Evolutionary conservation across 305 asterid species (phyloP).

Genomic region (Solanum chacoense): DNA sequence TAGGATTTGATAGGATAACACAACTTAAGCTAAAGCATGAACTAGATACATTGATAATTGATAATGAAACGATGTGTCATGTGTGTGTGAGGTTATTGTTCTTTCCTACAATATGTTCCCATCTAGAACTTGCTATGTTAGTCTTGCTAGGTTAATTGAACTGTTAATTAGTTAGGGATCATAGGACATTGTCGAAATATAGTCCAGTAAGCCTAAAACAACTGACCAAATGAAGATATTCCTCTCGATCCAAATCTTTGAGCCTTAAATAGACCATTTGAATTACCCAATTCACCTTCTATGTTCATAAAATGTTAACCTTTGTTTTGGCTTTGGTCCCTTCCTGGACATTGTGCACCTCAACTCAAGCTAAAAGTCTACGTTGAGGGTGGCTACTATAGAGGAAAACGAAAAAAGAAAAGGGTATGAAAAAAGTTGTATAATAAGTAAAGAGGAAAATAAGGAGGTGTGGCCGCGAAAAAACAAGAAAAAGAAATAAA

Average conservation of each 20-base stretch:
- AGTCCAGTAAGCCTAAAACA: not conserved
- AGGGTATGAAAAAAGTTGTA: no score
- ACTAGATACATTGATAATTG: not conserved
- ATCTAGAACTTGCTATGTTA: not conserved
- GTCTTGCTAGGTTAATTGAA: not conserved
- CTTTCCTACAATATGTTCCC: not conserved
- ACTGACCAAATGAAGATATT: not conserved
- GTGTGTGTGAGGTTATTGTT: not conserved
- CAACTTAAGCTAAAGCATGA: not conserved
- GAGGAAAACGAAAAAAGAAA: no score
- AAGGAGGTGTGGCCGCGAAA: no score
- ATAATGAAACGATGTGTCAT: not conserved
- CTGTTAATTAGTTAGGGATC: not conserved
- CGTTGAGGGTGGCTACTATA: no score
- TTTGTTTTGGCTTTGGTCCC: not conserved
- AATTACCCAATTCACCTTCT: not conserved
- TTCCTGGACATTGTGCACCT: not conserved
- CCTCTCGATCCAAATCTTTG: not conserved
- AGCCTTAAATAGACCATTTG: not conserved
- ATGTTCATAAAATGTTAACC: not conserved
- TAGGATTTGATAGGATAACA: not conserved
- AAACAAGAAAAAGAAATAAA: no score
- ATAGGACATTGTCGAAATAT: not conserved
- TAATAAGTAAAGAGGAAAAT: no score
- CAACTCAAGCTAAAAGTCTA: not conserved